Conservation (phyloP, 129 eudicot genomes). For the Logfia minima region DNA sequence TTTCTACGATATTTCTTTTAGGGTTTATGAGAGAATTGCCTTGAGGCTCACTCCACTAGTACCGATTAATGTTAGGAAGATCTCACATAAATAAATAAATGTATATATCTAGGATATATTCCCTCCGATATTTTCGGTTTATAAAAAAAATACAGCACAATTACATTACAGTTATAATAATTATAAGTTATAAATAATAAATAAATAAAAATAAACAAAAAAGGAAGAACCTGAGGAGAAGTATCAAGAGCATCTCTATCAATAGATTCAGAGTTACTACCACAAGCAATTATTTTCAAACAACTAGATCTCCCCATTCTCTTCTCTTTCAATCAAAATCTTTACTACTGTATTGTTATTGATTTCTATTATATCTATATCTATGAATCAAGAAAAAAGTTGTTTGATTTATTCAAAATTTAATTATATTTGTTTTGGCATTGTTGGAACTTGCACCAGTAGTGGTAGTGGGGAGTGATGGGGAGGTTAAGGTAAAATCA, state of each 20-base stretch:
- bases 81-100: too few relatives aligned
- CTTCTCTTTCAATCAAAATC: background rate
- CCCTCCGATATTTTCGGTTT: too few relatives aligned
- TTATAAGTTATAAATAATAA: too few relatives aligned
- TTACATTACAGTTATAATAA: too few relatives aligned
- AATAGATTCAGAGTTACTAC: constrained; percentile 46
- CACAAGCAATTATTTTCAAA: constrained; percentile 82
- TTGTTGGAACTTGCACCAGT: constrained; percentile 44
- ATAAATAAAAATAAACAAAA: background rate
- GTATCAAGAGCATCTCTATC: constrained; percentile 63
- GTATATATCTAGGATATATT: too few relatives aligned
- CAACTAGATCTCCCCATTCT: constrained; percentile 77
- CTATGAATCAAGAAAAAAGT: background rate
- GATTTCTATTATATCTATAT: background rate
- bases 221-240: constrained; percentile 42
- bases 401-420: background rate
- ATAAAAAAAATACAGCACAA: too few relatives aligned
- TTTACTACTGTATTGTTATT: background rate
- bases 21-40: too few relatives aligned
- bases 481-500: constrained; percentile 16
- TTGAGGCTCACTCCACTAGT: too few relatives aligned
- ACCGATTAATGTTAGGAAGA: too few relatives aligned
- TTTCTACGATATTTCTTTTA: too few relatives aligned
- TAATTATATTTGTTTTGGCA: background rate
- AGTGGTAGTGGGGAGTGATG: constrained; percentile 5